Conservation (phyloP, 2,329 filamentous ascomycete genomes). For the Cladophialophora bantiana region DNA sequence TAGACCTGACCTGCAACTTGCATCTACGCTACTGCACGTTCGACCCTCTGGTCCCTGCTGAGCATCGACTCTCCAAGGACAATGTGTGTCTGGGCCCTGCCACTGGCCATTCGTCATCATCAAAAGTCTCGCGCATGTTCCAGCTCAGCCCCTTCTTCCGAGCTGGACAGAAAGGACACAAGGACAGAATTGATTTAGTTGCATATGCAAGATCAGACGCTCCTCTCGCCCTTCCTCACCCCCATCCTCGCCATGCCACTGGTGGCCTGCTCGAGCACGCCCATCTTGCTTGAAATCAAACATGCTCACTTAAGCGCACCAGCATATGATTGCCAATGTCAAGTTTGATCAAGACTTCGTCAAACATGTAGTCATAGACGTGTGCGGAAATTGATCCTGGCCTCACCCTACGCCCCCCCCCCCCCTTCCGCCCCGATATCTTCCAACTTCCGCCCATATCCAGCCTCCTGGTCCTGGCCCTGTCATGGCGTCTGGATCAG, state of each 20-base stretch:
- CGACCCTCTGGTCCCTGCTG: constrained; percentile 13
- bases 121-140: constrained; percentile 22
- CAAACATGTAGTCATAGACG: constrained; percentile 12
- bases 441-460: constrained; percentile 15
- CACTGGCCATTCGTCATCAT: constrained; percentile 20
- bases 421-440: neutral
- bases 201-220: constrained; percentile 38
- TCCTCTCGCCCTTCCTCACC: constrained; percentile 7
- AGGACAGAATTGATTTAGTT: constrained; percentile 29
- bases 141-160: constrained; percentile 29
- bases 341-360: constrained; percentile 29
- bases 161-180: constrained; percentile 14
- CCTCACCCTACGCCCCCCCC: constrained; percentile 9
- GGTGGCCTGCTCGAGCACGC: constrained; percentile 21
- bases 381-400: constrained; percentile 24
- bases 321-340: constrained; percentile 35
- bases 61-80: constrained; percentile 1
- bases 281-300: constrained; percentile 35
- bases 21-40: constrained; percentile 35
- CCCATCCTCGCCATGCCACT: constrained; percentile 27
- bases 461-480: constrained; percentile 13
- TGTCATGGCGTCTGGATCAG: constrained; percentile 28
- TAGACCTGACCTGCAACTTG: constrained; percentile 18
- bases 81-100: constrained; percentile 12
- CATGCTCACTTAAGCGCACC: constrained; percentile 19